Evolutionary conservation across 2,329 filamentous ascomycete species (phyloP).

Genomic region (Penicillium sp.): DNA sequence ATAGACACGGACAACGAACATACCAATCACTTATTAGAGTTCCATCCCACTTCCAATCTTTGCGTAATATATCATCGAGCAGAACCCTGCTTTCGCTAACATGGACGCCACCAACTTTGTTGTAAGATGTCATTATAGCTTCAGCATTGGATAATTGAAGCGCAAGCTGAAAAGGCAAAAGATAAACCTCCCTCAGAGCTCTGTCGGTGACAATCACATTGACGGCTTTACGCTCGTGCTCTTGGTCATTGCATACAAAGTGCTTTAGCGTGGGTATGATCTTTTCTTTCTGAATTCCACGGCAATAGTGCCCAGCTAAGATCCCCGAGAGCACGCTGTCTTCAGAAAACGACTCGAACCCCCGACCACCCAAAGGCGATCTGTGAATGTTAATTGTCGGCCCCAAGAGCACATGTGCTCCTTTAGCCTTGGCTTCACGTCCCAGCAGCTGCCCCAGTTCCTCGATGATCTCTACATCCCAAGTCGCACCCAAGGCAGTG

Average conservation of each 20-base stretch:
- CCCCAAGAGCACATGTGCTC: conserved; percentile 68
- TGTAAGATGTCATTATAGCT: conserved; percentile 58
- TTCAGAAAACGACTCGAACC: conserved; percentile 82
- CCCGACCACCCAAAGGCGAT: conserved; percentile 75
- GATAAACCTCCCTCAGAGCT: conserved; percentile 60
- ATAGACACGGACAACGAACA: too few relatives aligned
- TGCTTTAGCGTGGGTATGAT: conserved; percentile 71
- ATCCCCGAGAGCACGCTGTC: conserved; percentile 73
- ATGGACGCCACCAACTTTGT: conserved; percentile 52
- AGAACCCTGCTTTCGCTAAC: conserved; percentile 47
- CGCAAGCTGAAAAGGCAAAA: conserved; percentile 61
- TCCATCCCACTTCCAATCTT: conserved; percentile 45
- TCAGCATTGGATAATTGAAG: conserved; percentile 52
- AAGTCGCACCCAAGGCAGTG: too few relatives aligned
- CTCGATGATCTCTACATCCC: too few relatives aligned
- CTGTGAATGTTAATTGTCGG: conserved; percentile 79
- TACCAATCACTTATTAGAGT: conserved; percentile 46
- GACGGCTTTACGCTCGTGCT: conserved; percentile 41
- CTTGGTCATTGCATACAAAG: conserved; percentile 45
- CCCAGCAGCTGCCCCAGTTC: too few relatives aligned
- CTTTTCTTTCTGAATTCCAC: conserved; percentile 67
- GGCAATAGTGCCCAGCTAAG: conserved; percentile 66
- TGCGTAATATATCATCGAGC: conserved; percentile 39
- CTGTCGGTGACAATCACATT: conserved; percentile 45
- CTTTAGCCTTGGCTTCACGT: conserved; percentile 66